Evolutionary conservation across 176 grass and related monocot genomes (phyloP).

Genomic region (Hordeum marinum): DNA sequence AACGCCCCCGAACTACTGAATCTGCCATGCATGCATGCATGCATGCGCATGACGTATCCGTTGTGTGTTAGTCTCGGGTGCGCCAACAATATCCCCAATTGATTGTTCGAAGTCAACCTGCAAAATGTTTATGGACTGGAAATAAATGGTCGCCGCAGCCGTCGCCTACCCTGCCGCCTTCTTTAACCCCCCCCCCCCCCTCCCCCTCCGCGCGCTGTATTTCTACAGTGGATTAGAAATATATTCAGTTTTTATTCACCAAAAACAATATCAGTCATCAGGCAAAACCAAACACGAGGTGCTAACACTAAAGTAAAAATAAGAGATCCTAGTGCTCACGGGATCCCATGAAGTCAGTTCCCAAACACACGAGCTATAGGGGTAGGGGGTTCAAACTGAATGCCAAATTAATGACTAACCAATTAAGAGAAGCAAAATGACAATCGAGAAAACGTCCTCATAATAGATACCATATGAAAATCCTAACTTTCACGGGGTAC

Average conservation of each 20-base stretch:
- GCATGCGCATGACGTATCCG: background rate
- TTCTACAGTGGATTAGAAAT: too few species aligned
- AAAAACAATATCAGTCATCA: too few species aligned
- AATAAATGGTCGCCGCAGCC: background rate
- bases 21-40: background rate
- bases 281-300: too few species aligned
- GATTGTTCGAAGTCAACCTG: background rate
- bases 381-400: background rate
- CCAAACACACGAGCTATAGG: background rate
- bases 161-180: background rate
- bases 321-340: background rate
- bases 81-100: background rate
- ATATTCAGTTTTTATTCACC: too few species aligned
- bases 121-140: background rate
- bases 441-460: background rate
- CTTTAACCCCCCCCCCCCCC: too few species aligned
- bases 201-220: too few species aligned
- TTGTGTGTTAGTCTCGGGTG: background rate
- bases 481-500: background rate
- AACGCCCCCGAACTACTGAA: slow-evolving; percentile 25
- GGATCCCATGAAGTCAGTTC: background rate
- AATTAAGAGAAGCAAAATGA: background rate
- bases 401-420: background rate
- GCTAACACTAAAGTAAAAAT: too few species aligned
- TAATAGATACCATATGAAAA: background rate